Percentiles rank a stretch among this genome's conserved stretches.
phyloP scores from a whole-genome alignment of 768 basidiomycete species.

The Postia placenta region DNA sequence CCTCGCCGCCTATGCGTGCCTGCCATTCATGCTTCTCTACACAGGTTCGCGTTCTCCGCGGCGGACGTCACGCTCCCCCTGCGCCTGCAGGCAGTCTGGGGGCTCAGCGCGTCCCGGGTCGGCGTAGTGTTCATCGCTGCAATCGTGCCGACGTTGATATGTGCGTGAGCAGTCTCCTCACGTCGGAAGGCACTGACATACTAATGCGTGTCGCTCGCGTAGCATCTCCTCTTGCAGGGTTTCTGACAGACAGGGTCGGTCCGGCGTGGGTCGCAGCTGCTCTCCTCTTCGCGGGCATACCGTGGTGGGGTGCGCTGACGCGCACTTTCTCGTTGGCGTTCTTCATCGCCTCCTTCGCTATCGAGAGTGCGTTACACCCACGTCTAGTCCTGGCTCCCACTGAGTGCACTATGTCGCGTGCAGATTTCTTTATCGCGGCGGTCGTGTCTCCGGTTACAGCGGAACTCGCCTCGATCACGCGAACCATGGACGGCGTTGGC shows the following conservation, averaged over 20 bases:
- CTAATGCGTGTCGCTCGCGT: background rate
- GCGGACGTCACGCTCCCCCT: slow-evolving; percentile 31
- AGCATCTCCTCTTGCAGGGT: slow-evolving; percentile 61
- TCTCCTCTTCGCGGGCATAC: slow-evolving; percentile 46
- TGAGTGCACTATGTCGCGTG: background rate
- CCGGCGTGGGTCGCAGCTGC: slow-evolving; percentile 46
- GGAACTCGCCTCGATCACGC: slow-evolving; percentile 59
- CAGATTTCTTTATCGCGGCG: slow-evolving; percentile 60
- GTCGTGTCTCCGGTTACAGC: slow-evolving; percentile 56
- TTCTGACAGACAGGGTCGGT: slow-evolving; percentile 48
- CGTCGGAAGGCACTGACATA: background rate
- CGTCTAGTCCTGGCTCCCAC: background rate
- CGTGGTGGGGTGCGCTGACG: slow-evolving; percentile 57
- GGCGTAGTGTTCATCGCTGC: slow-evolving; percentile 65
- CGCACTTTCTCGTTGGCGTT: slow-evolving; percentile 40
- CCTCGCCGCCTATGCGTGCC: too few species aligned
- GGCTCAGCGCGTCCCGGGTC: slow-evolving; percentile 32
- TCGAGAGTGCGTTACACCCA: slow-evolving; percentile 41
- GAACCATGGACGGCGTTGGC: slow-evolving; percentile 55
- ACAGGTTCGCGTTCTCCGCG: slow-evolving; percentile 23
- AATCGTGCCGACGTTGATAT: slow-evolving; percentile 53
- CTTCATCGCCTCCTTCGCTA: slow-evolving; percentile 42
- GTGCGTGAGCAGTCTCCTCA: slow-evolving; percentile 24
- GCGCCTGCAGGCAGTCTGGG: slow-evolving; percentile 27
- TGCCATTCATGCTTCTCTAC: too few species aligned